Conservation (phyloP, 2,329 filamentous ascomycete species). For the Rhinocladiella mackenziei region DNA sequence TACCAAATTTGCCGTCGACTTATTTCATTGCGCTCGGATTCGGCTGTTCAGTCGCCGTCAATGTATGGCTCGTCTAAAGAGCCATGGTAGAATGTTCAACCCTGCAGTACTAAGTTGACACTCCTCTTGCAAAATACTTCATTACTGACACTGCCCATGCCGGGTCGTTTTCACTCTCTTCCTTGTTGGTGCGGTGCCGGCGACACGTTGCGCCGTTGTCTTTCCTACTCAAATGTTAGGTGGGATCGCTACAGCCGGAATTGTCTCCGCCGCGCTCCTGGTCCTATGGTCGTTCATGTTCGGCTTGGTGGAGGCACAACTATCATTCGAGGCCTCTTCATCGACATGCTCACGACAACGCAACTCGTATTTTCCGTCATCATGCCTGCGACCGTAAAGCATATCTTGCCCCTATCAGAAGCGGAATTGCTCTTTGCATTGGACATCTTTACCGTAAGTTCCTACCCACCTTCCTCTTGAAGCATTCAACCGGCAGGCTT, state of each 20-base stretch:
- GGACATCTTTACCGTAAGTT: conserved; percentile 45
- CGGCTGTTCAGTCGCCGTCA: conserved; percentile 47
- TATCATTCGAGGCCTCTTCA: conserved; percentile 58
- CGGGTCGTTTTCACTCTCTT: conserved; percentile 55
- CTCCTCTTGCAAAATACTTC: background rate
- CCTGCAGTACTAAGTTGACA: conserved; percentile 41
- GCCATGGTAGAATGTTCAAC: conserved; percentile 51
- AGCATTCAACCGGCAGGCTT: conserved; percentile 40
- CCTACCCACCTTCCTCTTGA: conserved; percentile 46
- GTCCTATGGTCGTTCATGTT: conserved; percentile 48
- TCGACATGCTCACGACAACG: conserved; percentile 63
- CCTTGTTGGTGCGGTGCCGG: conserved; percentile 53
- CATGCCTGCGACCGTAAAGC: conserved; percentile 69
- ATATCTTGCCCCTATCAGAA: conserved; percentile 66
- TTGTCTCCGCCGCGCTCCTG: conserved; percentile 57
- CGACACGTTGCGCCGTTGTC: conserved; percentile 50
- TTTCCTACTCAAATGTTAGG: conserved; percentile 55
- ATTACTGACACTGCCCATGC: conserved; percentile 30
- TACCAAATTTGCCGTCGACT: conserved; percentile 13
- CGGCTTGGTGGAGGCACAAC: conserved; percentile 54
- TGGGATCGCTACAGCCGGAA: conserved; percentile 56
- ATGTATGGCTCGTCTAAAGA: conserved; percentile 53
- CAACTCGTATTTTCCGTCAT: conserved; percentile 62
- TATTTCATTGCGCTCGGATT: conserved; percentile 37
- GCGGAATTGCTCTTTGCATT: conserved; percentile 67